Base-by-base conservation (phyloP, 306 rosid species). In the Morella rubra region DNA sequence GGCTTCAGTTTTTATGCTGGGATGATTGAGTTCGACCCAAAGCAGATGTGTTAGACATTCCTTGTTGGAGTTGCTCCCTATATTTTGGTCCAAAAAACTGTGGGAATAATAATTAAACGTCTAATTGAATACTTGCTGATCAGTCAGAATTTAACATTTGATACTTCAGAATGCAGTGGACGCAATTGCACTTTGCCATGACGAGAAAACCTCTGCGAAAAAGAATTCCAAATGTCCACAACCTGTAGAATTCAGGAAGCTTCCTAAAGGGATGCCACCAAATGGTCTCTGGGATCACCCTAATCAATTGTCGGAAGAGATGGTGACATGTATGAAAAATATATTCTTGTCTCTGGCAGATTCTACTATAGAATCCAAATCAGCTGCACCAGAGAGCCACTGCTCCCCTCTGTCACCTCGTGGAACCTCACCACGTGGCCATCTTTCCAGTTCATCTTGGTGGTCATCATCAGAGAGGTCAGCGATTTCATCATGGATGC, bases 301-400 rank as follows among this genome's bases (percentile, higher is more conserved):
- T 55, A 90, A 90, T 80, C 82, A 77, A 54, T 80, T 90, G 67
- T 88, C 96, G 14, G 91, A 88, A 82, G 91, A 90, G 86, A 90
- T 90, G 93, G 91, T 88, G 47, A 81, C 86, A 82, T 90, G 96
- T 73, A 90, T 90, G 96, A 90, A 86, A 82, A 85, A 90, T 79
- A 90, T 90, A 80, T 90, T 86, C 78, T 81, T 88, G 66, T 88
- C 93, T 72, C 79, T 90, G 83, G 90, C 93, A 32, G 96, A 86
- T 83, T 86, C 85, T 45, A 71, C 89, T 6, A 41, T 76, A 74
- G 69, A 84, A 8, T 71, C 86, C 46, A 86, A 83, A 74, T 74
- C 91, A 18, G 72, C 73, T 14, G 54, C 76, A 41, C 79, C 52
- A 64, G 93, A 83, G 85, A 85, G 79, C 74, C 90, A 82, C 41